Conservation (phyloP, 1,139 yeast species). For the Hanseniaspora sp. region DNA sequence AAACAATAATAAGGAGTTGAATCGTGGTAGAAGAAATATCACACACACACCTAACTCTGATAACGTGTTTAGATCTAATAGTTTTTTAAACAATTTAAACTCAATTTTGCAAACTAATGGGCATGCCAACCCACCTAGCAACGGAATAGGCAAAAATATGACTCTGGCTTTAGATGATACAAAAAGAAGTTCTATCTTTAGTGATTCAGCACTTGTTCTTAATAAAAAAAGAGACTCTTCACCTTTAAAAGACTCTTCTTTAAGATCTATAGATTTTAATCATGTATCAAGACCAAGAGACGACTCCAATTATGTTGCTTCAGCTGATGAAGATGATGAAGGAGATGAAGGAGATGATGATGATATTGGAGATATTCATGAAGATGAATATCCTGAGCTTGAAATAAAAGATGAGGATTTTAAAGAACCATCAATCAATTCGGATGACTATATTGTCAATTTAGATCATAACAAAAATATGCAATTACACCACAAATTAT, state of each 20-base stretch:
- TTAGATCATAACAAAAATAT: neutral
- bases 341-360: neutral
- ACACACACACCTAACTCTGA: neutral
- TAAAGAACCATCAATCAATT: neutral
- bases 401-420: neutral
- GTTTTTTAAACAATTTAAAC: conserved; percentile 5
- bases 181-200: conserved; percentile 4
- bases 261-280: conserved; percentile 3
- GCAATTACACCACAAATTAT: neutral
- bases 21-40: neutral
- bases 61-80: neutral
- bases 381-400: neutral
- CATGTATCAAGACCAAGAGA: neutral
- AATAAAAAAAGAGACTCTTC: neutral
- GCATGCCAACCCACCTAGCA: neutral
- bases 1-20: neutral
- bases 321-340: neutral
- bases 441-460: neutral
- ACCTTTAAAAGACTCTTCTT: neutral
- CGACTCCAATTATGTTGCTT: neutral
- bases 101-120: conserved; percentile 3
- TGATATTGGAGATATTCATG: conserved; percentile 1
- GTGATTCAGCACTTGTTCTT: conserved; percentile 5
- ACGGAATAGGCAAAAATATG: neutral
- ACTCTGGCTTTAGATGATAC: too few relatives aligned